Evolutionary conservation across 345 rosid species (phyloP), one percentile per base, ranked within the genome.

Genomic region (Eucalyptus urophylla): DNA sequence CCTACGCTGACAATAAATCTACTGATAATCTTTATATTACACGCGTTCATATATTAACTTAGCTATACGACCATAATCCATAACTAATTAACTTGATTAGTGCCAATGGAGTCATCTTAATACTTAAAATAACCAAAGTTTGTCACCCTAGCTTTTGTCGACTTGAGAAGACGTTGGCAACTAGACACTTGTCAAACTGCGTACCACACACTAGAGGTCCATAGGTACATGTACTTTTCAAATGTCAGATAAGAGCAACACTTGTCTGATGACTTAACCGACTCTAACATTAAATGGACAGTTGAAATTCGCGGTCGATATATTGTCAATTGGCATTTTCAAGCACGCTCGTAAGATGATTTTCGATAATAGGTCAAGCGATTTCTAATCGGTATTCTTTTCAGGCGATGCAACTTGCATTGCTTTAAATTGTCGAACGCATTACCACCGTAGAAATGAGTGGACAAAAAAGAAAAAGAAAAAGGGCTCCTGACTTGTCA

Each of bases 61-160:
- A 11, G 45, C 11, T 11, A 19, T 43, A 19, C 14, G 13, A 11
- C 45, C 27, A 5, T 10, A 37, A 10, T 21, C 27, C 3, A 2
- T 19, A 37, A 72, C 14, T 37, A 5, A 19, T 72, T 17, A 5
- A 37, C 45, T 33, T 6, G 8, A 37, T 19, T 37, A 1, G 0
- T 37, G 25, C 25, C 37, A 19, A 72, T 10, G 0, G 14, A 37
- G 15, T 37, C 27, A 5, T 19, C 11, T 72, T 3, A 0, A 9
- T 31, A 33, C 2, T 72, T 19, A 9, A 19, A 21, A 72, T 33
- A 37, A 11, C 3, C 8, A 6, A n/a, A 65, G 22, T 37, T 21
- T 19, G 14, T 37, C 27, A 2, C 11, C 43, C 21, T 0, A 72
- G 14, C 83, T 72, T 37, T 19, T 6, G 14, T 72, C 0, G 83